These are phyloP conservation scores for Raphidocelis subcapitata DNA, from an alignment of 139 green algal genomes.

Conservation along the genomic window DNA sequence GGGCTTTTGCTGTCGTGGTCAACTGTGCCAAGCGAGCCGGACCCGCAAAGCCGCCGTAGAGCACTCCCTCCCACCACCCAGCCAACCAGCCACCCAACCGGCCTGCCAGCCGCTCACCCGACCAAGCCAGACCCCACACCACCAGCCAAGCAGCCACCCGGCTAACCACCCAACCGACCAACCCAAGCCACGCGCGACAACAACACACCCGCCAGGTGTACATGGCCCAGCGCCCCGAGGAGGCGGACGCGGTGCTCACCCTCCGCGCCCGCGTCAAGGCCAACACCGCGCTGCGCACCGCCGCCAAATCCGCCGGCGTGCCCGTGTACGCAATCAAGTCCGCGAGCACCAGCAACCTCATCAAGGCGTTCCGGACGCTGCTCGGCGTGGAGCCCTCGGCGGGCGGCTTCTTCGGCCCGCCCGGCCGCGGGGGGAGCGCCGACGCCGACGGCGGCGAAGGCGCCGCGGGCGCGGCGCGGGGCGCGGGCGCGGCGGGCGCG, in stretches of 20 bases:
- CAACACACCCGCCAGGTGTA: slow-evolving; percentile 30
- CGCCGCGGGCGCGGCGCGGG: neutral
- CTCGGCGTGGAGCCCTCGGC: slow-evolving; percentile 66
- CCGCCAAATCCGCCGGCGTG: slow-evolving; percentile 40
- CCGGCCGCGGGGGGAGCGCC: slow-evolving; percentile 1
- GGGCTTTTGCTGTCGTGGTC: neutral
- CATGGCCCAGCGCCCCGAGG: slow-evolving; percentile 30
- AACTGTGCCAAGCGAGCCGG: too few species aligned
- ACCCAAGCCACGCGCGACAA: too few species aligned
- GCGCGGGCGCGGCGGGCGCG: neutral
- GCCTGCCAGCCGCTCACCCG: too few species aligned
- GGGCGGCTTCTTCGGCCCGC: slow-evolving; percentile 15
- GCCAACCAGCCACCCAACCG: too few species aligned
- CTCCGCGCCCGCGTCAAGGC: slow-evolving; percentile 45
- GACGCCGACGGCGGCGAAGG: neutral
- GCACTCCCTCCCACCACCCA: too few species aligned
- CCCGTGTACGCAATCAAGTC: slow-evolving; percentile 71
- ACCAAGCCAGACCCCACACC: too few species aligned
- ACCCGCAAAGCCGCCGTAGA: too few species aligned
- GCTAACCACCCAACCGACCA: too few species aligned
- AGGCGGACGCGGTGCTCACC: slow-evolving; percentile 68
- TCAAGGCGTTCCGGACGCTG: slow-evolving; percentile 61
- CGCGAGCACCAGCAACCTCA: slow-evolving; percentile 38
- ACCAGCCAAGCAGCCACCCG: too few species aligned
- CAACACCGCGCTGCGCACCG: slow-evolving; percentile 19